These are phyloP conservation scores for Panaeolus cyanescens DNA, from an alignment of 768 basidiomycete genomes.

Conservation along the genomic window DNA sequence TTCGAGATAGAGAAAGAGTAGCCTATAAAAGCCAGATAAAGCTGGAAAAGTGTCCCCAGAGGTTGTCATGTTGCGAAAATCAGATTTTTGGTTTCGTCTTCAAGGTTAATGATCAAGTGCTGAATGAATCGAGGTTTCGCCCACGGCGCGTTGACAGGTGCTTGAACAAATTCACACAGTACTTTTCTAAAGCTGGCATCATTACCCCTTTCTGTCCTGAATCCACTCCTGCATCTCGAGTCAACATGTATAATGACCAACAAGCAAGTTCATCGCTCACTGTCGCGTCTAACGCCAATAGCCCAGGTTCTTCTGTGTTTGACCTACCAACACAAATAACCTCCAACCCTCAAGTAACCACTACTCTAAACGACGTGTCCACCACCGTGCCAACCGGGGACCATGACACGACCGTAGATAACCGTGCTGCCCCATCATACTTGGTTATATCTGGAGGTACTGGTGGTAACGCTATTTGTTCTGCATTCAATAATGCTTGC, in stretches of 20 bases:
- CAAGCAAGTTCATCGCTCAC: constrained; percentile 13
- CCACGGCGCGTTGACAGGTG: constrained; percentile 9
- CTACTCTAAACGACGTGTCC: constrained; percentile 8
- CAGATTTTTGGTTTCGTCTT: neutral
- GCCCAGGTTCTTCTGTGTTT: constrained; percentile 75
- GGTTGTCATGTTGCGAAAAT: constrained; percentile 16
- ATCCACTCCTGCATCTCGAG: neutral
- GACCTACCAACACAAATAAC: constrained; percentile 60
- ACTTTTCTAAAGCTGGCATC: neutral
- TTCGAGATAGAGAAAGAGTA: constrained; percentile 67
- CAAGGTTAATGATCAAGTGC: constrained; percentile 3
- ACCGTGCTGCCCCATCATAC: constrained; percentile 40
- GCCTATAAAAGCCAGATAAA: constrained; percentile 61
- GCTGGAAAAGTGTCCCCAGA: constrained; percentile 46
- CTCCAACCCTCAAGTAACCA: constrained; percentile 6
- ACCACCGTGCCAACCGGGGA: constrained; percentile 6
- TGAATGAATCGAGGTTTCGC: neutral
- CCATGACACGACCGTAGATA: neutral
- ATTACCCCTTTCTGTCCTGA: neutral
- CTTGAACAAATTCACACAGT: constrained; percentile 1
- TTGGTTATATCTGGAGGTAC: constrained; percentile 92
- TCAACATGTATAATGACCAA: constrained; percentile 3
- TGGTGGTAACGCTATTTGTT: constrained; percentile 88
- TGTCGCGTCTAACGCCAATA: constrained; percentile 36
- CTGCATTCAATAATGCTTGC: constrained; percentile 76